Conservation (phyloP, 345 rosid genomes). For the Bretschneidera sinensis region DNA sequence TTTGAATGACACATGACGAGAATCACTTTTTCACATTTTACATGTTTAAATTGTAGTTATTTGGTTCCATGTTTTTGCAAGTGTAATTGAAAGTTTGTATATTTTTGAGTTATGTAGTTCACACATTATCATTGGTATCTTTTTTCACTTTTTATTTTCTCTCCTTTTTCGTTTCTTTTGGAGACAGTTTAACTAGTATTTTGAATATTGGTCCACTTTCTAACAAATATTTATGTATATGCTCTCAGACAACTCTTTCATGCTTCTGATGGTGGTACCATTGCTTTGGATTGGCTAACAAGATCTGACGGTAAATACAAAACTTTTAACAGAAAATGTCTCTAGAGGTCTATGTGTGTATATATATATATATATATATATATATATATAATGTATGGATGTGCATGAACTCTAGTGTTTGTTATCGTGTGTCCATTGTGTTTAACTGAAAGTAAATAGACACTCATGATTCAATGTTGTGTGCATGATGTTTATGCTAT, state of each 20-base stretch:
- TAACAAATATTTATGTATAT: no score
- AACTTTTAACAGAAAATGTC: no score
- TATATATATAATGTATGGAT: neutral
- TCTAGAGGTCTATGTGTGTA: no score
- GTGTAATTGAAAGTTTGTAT: no score
- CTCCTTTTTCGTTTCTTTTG: neutral
- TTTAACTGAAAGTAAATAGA: neutral
- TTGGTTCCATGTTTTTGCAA: no score
- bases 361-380: no score
- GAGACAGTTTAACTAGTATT: neutral
- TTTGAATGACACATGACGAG: no score
- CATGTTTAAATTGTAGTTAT: no score
- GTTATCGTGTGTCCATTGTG: neutral
- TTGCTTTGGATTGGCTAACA: conserved; percentile 81
- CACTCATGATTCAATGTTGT: neutral
- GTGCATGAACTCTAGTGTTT: neutral
- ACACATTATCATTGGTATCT: neutral
- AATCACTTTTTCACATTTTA: no score
- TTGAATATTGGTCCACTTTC: no score
- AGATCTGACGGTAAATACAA: conserved; percentile 48
- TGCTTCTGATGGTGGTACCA: conserved; percentile 82
- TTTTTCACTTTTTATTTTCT: neutral
- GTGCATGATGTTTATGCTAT: neutral
- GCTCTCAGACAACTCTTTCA: conserved; percentile 53
- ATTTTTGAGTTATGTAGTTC: neutral